A percentile compares a stretch with the other conserved stretches of the same genome.
Evolutionary conservation across 768 basidiomycete genomes (phyloP).

Genomic region (Pleurotus tuoliensis): DNA sequence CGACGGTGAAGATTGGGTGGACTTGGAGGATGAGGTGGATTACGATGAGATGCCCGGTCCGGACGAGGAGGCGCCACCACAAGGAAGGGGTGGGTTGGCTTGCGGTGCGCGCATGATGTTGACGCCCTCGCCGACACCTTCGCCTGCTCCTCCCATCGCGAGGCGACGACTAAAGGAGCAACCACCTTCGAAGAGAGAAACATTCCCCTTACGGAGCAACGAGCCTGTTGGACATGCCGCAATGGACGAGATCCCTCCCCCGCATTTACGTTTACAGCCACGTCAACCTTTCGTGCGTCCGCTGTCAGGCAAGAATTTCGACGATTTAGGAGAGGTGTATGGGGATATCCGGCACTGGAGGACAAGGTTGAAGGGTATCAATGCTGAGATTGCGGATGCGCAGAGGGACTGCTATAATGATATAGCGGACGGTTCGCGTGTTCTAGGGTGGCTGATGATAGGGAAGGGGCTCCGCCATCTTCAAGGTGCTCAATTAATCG

Average conservation of each 20-base stretch:
- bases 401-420: conserved; percentile 66
- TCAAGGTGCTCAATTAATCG: conserved; percentile 63
- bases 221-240: conserved; percentile 21
- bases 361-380: conserved; percentile 65
- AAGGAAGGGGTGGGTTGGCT: background rate
- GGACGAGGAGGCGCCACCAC: background rate
- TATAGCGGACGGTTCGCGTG: conserved; percentile 64
- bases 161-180: conserved; percentile 32
- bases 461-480: conserved; percentile 65
- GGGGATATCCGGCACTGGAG: conserved; percentile 68
- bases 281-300: conserved; percentile 72
- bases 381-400: conserved; percentile 64
- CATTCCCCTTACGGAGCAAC: conserved; percentile 54
- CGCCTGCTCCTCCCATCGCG: conserved; percentile 32
- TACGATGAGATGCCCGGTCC: conserved; percentile 11
- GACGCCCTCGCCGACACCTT: conserved; percentile 19
- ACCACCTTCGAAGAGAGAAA: conserved; percentile 46
- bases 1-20: conserved; percentile 55
- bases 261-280: conserved; percentile 67
- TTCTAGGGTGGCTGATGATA: conserved; percentile 77
- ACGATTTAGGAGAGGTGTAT: conserved; percentile 63
- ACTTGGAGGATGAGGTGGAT: conserved; percentile 27
- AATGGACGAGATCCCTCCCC: conserved; percentile 44
- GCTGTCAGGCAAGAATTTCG: conserved; percentile 65
- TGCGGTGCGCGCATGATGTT: background rate